These are phyloP conservation scores for Chlorella sorokiniana DNA, from an alignment of 139 green algal genomes.

Conservation along the genomic window DNA sequence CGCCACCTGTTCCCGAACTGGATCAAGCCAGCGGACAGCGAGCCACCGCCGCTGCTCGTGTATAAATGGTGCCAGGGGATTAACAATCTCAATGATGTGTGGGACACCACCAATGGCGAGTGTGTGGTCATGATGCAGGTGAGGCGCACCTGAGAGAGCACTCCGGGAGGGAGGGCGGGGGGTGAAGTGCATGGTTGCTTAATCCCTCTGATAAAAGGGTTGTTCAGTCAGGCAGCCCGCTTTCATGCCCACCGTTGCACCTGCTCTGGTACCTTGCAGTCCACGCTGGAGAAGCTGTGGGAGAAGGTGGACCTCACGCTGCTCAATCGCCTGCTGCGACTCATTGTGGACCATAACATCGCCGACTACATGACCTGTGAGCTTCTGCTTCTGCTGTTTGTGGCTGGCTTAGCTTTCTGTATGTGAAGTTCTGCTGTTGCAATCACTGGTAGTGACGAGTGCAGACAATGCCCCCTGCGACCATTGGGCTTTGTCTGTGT, in stretches of 20 bases:
- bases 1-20: slow-evolving; percentile 98
- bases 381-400: background rate
- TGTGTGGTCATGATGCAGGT: slow-evolving; percentile 97
- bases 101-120: slow-evolving; percentile 95
- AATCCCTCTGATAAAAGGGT: too few relatives aligned
- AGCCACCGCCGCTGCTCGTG: slow-evolving; percentile 97
- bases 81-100: slow-evolving; percentile 95
- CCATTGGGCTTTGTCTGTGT: too few relatives aligned
- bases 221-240: too few relatives aligned
- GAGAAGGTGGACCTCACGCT: slow-evolving; percentile 99
- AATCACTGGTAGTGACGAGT: too few relatives aligned
- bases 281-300: slow-evolving; percentile 96
- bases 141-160: background rate
- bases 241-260: background rate
- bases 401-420: background rate
- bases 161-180: too few relatives aligned
- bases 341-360: slow-evolving; percentile 99
- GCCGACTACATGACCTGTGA: slow-evolving; percentile 97
- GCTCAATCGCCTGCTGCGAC: slow-evolving; percentile 96
- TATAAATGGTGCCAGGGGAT: slow-evolving; percentile 99
- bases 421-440: too few relatives aligned
- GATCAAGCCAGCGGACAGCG: slow-evolving; percentile 96
- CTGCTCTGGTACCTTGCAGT: slow-evolving; percentile 66
- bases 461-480: too few relatives aligned
- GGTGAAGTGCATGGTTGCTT: too few relatives aligned